These are phyloP conservation scores for Trichosanthes cucumerina DNA, from an alignment of 306 rosid genomes.

Conservation along the genomic window DNA sequence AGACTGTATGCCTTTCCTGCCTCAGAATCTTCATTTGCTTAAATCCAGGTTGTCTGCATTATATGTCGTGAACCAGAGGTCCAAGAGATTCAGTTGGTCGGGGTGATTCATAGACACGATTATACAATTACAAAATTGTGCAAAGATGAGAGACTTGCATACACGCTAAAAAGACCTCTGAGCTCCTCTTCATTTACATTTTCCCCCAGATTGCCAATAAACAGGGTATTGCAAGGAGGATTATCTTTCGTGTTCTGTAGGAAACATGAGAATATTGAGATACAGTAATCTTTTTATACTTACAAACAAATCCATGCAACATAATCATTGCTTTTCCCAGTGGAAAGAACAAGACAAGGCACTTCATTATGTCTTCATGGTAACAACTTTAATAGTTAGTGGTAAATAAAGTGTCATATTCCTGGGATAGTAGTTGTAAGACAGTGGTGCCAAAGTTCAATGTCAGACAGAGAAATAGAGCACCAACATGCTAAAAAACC, in stretches of 20 bases:
- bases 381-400: background rate
- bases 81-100: conserved; percentile 1
- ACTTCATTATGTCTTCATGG: background rate
- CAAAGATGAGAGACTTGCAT: conserved; percentile 31
- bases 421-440: background rate
- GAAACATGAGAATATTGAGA: conserved; percentile 1
- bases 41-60: conserved; percentile 88
- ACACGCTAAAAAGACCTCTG: conserved; percentile 84
- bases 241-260: conserved; percentile 93
- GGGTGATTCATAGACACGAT: background rate
- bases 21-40: conserved; percentile 97
- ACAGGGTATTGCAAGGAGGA: conserved; percentile 97
- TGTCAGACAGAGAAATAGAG: background rate
- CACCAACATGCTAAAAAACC: background rate
- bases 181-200: conserved; percentile 94
- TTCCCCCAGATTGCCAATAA: conserved; percentile 97
- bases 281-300: background rate
- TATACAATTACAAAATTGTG: background rate
- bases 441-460: background rate
- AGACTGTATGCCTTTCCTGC: conserved; percentile 99
- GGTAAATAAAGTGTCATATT: background rate
- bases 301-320: background rate
- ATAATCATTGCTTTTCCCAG: background rate
- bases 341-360: background rate
- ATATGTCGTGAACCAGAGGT: conserved; percentile 15